Conservation (phyloP, 208 protist species). For the Leishmania guyanensis region DNA sequence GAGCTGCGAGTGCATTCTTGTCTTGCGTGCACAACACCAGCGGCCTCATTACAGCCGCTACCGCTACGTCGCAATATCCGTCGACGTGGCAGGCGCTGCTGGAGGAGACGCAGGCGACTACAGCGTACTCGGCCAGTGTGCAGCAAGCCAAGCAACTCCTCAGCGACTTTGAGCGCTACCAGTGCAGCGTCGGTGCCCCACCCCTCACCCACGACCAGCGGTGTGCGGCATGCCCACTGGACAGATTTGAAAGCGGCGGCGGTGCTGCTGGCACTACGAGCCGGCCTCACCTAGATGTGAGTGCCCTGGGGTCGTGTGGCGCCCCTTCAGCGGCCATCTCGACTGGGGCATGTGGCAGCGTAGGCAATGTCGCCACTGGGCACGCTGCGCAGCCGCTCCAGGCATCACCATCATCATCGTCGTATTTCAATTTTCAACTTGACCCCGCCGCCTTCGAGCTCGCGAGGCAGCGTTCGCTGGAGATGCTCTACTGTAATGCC, state of each 20-base stretch:
- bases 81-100: slow-evolving; percentile 4
- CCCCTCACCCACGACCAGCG: not conserved
- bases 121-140: slow-evolving; percentile 9
- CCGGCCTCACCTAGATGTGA: not conserved
- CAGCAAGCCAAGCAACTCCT: slow-evolving; percentile 5
- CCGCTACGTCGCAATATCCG: not conserved
- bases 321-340: not conserved
- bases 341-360: not conserved
- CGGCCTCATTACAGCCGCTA: not conserved
- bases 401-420: not conserved
- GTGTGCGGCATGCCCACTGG: not conserved
- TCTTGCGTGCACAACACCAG: slow-evolving; percentile 2
- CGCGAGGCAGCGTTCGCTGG: slow-evolving; percentile 12
- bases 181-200: not conserved
- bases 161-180: slow-evolving; percentile 9
- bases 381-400: not conserved
- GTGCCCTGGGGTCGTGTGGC: too few species aligned
- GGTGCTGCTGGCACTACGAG: not conserved
- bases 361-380: not conserved
- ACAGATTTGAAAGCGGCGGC: not conserved
- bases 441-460: slow-evolving; percentile 9
- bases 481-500: slow-evolving; percentile 26
- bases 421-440: not conserved
- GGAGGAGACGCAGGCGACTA: not conserved
- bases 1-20: not conserved